Base-by-base conservation (phyloP, 345 rosid species). In the Eucalyptus pauciflora region DNA sequence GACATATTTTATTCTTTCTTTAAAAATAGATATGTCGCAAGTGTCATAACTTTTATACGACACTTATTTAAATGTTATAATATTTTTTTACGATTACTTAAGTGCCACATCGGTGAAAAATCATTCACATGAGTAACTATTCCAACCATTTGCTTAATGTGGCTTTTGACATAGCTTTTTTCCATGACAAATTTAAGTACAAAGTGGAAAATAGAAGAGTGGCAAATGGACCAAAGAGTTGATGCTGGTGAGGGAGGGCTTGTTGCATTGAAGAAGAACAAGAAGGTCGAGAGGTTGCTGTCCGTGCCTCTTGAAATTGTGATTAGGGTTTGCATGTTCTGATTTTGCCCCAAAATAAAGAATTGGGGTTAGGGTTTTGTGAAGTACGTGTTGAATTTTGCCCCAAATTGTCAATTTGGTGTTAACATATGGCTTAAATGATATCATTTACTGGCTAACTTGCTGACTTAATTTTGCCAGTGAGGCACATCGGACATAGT, bases 81-180 rank as follows among this genome's bases (percentile, higher is more conserved):
- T 50, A 50, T 14, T 14, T 50, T 14, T 15, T 50, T 50, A 50
- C 0, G 0, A 50, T 2, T 50, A 50, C 18, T 50, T 50, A 15
- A 50, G 1, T 50, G 18, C 3, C 52, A 15, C 18, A 15, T 50
- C 1, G 0, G 0, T 15, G 1, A 6, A 6, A 50, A 50, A 50
- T 50, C 52, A 50, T 50, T 50, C 7, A 15, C 52, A 50, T 2
- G 18, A 50, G 52, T 50, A 0, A 50, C 3, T 15, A 50, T 50
- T 50, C 1, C 18, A 50, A 50, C 52, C 52, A 50, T 15, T 50
- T 15, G 52, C 52, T 50, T 6, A 5, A 6, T 7, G 0, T 50
- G 1, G 52, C 52, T 50, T 50, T 50, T 50, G 18, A 50, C 52
- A 50, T 50, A 50, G 52, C 52, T 15, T 15, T 50, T 50, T 50